A percentile compares a stretch with the other conserved stretches of the same genome.
These are phyloP conservation scores for Biancaea sappan DNA, from an alignment of 306 rosid genomes.

Conservation along the genomic window DNA sequence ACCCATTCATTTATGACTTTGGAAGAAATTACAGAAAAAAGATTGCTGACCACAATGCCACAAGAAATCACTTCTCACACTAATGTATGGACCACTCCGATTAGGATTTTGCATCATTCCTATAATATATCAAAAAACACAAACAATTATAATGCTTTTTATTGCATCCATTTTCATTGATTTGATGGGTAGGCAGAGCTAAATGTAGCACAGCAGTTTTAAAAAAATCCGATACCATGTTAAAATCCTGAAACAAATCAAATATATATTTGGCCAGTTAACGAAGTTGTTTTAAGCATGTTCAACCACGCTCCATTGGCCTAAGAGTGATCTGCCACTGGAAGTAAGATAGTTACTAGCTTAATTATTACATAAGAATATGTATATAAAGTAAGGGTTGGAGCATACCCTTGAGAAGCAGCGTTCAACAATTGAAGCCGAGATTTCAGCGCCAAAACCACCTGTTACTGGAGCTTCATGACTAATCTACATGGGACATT, in stretches of 20 bases:
- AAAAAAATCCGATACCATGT: neutral
- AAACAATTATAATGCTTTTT: neutral
- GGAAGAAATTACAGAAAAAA: neutral
- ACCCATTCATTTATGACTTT: neutral
- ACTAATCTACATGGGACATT: slow-evolving; percentile 64
- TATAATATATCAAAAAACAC: neutral
- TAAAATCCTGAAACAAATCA: slow-evolving; percentile 4
- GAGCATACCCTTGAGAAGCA: slow-evolving; percentile 87
- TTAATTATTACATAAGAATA: neutral
- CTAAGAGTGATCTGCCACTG: neutral
- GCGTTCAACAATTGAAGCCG: slow-evolving; percentile 86
- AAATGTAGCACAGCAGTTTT: neutral
- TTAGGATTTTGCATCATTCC: neutral
- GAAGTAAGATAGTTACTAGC: neutral
- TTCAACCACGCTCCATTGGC: neutral
- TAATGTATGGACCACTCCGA: neutral
- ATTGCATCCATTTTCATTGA: neutral
- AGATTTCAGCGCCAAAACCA: slow-evolving; percentile 97
- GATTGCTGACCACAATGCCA: neutral
- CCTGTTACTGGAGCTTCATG: slow-evolving; percentile 98
- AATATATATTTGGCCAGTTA: neutral
- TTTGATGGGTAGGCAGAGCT: neutral
- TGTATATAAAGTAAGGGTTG: neutral
- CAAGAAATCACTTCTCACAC: neutral
- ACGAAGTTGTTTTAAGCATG: neutral